Evolutionary conservation across 2,329 filamentous ascomycete genomes (phyloP), one percentile per base, ranked within the genome.

Genomic region (Diplodia seriata): DNA sequence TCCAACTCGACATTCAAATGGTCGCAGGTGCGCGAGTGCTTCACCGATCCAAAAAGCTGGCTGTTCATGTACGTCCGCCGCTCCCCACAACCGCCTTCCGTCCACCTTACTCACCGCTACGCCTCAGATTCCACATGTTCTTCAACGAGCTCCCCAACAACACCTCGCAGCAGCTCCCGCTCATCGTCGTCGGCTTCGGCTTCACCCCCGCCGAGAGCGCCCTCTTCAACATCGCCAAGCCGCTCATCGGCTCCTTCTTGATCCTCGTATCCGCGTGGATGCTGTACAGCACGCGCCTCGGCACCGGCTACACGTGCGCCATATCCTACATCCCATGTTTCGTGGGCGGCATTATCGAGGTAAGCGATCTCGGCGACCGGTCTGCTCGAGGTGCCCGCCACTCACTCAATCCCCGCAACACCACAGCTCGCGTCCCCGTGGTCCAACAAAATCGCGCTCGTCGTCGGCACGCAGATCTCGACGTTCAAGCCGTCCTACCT

Each of bases 1-100:
- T 90, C 89, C 1, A 90, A 87, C 70, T 88, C 88, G 70, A 84
- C 90, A 69, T 91, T 90, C 77, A 90, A 90, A 70, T 82, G 85
- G 79, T 83, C 85, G 26, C 92, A 94, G 70, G 80, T 91, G 0
- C 81, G 85, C 18, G 86, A 89, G 71, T 85, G 86, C 0, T 72
- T 89, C 7, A 68, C 81, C 3, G 87, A 89, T 70, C 86, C 86
- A 0, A 78, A 88, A 75, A 85, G 85, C 2, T 89, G 86, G 87
- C 6, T 61, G 11, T 49, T 61, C 56, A 61, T 55, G 29, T 55
- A 23, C 33, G 53, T 36, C n/a, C 36, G 1, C 23, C 20, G 2
- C 14, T 23, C 18, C 9, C 7, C 26, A 3, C 12, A 9, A 23
- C 31, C 31, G 6, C 15, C 15, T 18, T 31, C 33, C 29, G 3